These are phyloP conservation scores for Bryum argenteum DNA, from an alignment of 225 moss, liverwort and hornwort genomes.

Conservation along the genomic window DNA sequence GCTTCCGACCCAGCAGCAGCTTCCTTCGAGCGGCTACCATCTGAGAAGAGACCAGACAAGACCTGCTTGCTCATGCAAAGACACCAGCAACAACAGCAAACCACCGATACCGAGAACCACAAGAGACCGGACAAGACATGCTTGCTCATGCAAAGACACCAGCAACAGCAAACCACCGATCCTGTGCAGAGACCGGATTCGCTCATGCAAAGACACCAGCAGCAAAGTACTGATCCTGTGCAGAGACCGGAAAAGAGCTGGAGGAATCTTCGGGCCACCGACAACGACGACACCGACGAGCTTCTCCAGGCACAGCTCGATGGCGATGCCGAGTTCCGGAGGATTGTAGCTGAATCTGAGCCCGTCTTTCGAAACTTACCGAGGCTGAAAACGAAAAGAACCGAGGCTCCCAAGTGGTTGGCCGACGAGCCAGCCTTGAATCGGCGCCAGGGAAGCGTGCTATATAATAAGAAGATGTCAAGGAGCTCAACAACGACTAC, in stretches of 20 bases:
- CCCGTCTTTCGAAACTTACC: constrained; percentile 32
- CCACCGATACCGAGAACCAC: neutral
- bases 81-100: too few species aligned
- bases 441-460: constrained; percentile 23
- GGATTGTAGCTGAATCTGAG: constrained; percentile 19
- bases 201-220: constrained; percentile 30
- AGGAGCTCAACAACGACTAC: too few species aligned
- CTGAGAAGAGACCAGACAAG: constrained; percentile 41
- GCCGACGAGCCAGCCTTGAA: constrained; percentile 35
- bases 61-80: constrained; percentile 42
- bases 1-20: constrained; percentile 20
- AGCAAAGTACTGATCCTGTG: too few species aligned
- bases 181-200: too few species aligned
- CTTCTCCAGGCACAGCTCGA: constrained; percentile 23
- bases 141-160: constrained; percentile 32
- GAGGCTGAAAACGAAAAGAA: constrained; percentile 25
- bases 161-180: too few species aligned
- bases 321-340: constrained; percentile 18
- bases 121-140: constrained; percentile 46
- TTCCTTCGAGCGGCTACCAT: too few species aligned
- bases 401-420: constrained; percentile 37
- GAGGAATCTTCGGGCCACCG: neutral
- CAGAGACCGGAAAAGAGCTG: too few species aligned
- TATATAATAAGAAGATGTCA: neutral
- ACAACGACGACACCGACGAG: neutral